Evolutionary conservation across 176 grass and related monocot species (phyloP).

Genomic region (Chrysopogon serrulatus): DNA sequence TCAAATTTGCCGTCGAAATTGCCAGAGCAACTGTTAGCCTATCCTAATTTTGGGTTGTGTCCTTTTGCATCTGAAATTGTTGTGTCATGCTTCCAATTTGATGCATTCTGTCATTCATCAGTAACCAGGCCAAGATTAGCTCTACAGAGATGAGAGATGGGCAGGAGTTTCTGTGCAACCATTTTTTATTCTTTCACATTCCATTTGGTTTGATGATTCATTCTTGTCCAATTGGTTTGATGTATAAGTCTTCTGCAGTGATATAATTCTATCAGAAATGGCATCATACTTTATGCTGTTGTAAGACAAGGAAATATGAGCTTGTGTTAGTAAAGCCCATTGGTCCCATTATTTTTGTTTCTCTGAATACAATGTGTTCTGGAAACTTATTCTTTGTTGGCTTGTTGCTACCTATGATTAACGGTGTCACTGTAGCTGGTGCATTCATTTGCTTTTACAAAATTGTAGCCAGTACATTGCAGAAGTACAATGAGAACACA

Average conservation of each 20-base stretch:
- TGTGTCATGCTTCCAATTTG: neutral
- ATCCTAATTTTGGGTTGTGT: neutral
- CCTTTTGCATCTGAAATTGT: constrained; percentile 22
- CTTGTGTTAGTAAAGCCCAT: neutral
- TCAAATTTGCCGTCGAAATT: neutral
- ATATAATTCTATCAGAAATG: too few species aligned
- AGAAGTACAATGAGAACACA: neutral
- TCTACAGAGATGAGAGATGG: neutral
- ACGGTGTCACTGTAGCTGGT: neutral
- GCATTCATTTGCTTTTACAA: neutral
- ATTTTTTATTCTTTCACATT: neutral
- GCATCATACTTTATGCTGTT: too few species aligned
- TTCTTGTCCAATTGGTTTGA: too few species aligned
- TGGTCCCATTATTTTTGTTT: neutral
- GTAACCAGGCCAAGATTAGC: constrained; percentile 2
- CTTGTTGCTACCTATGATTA: neutral
- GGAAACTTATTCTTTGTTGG: neutral
- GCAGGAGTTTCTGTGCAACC: neutral
- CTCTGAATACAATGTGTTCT: neutral
- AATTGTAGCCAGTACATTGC: neutral
- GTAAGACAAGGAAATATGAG: too few species aligned
- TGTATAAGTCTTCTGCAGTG: too few species aligned
- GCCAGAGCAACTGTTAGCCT: neutral
- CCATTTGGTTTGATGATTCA: neutral
- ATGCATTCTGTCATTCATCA: neutral